Base-by-base conservation (phyloP, 495 filamentous ascomycete genomes). In the Apiosordaria backusii region DNA sequence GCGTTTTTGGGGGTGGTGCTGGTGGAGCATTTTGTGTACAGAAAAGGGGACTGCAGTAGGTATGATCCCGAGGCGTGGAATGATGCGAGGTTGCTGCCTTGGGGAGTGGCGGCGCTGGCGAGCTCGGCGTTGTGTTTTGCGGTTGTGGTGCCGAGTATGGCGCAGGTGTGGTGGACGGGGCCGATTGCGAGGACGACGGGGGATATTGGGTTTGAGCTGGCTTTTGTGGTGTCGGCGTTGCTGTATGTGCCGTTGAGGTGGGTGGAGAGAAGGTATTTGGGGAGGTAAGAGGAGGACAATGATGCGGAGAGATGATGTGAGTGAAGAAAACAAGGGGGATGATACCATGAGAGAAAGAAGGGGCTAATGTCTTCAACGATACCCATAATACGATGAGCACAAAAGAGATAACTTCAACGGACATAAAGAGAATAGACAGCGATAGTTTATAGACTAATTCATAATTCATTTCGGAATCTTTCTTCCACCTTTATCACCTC, bases 131-230 rank as follows among this genome's bases (percentile, higher is more conserved):
- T 79, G 35, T 78, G 72, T 65, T 85, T 80, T 62, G 80, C 62
- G 13, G n/a, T 83, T 29, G 81, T 85, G 7, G 75, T 86, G 10
- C 83, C 82, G 9, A 79, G 79, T 53, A 85, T 87, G 83, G 79
- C 75, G 13, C 84, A 86, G 75, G 80, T 79, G 23, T 86, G 83
- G 83, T 87, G 77, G 62, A 78, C 77, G 9, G 84, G 84, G 0
- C 83, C 84, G 1, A 82, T 87, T 63, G 84, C 84, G 7, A 65
- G 77, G 76, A 80, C 68, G 29, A 82, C 84, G 19, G 84, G 85
- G 1, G 85, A 87, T 73, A 81, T 87, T 64, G 85, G 84, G 16
- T 86, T 87, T 66, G 84, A 87, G 75, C 58, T 86, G 61, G 84
- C 83, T 0, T 82, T 86, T 68, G 78, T 76, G 0, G 71, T 85